Base-by-base conservation (phyloP, 78 protist genomes). In the Monosiga brevicollis region DNA sequence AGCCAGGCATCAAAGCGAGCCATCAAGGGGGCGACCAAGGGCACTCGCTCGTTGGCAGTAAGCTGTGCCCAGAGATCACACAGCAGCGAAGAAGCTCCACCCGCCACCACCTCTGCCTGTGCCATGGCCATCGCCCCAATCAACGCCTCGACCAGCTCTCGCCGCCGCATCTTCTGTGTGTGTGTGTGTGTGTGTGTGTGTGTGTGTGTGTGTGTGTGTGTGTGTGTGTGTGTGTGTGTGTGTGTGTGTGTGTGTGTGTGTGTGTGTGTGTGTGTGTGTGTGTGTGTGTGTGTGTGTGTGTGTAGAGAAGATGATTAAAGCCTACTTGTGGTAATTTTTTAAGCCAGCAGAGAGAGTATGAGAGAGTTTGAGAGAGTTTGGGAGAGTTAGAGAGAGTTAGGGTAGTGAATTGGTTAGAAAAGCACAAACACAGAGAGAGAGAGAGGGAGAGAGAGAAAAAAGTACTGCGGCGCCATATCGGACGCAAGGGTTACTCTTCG, bases 181-280 rank as follows among this genome's bases (percentile, higher is more conserved):
- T 49, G 62, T 49, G 29, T 49, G 62, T 49, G 62, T 49, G 62
- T 49, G 62, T 49, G 62, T 49, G 29, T 70, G 73, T 11, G 36
- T n/a, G 77, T n/a, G 77, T n/a, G 77, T n/a, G 38, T 73, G 10
- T 32, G 77, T 73, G n/a, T 73, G 77, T 73, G 40, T 73, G 77
- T n/a, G 40, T 73, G 77, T 73, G 77, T 73, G 77, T 73, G 77
- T 73, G 77, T 73, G 77, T 73, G 77, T 73, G 40, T n/a, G 77
- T 73, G 40, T 73, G 77, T 73, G 40, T 73, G 77, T n/a, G 40
- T 73, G 77, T 73, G 40, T 73, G 77, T 25, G 40, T 73, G 77
- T 73, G 40, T 73, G 77, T 73, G 40, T 73, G 77, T 73, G 10
- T 73, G 22, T 49, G 29, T 49, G 62, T 6, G 29, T 49, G 62